Base-by-base conservation (phyloP, 176 grass and related monocot genomes). In the Zoysia japonica region DNA sequence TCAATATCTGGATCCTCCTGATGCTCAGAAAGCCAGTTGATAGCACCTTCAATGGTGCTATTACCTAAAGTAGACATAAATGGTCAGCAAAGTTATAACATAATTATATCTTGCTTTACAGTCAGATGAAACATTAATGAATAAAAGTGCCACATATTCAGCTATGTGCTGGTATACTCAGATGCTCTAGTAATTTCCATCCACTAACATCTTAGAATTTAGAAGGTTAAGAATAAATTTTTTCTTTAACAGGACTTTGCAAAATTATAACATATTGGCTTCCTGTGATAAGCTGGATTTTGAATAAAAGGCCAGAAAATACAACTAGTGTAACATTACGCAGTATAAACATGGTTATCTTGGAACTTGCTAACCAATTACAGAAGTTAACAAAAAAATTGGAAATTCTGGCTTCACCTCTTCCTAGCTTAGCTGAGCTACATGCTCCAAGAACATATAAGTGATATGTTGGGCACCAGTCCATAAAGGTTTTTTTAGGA, bases 21-120 rank as follows among this genome's bases (percentile, higher is more conserved):
- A 75, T 99, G 96, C 87, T 91, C 96, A 61, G 96, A 93, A 82
- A 99, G 86, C 96, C 96, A 99, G 62, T 96, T 96, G 74, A 99
- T 93, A 47, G 92, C 96, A 84, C 85, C 90, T 83, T 99, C 96
- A 14, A 99, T 89, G 87, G 87, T 96, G 90, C 88, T 96, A 89
- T 99, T 99, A 79, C 96, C 92, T 99, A 68, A n/a, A 80, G 44
- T 68, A 87, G 12, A 89, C 71, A 62, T 67, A 80, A 10, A 68
- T 53, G 12, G 16, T 61, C 43, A 74, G 9, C 4, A n/a, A 79
- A 79, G 68, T 43, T 63, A 46, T 35, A 82, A 73, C 4, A 80
- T 12, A 16, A 47, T 53, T 68, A 6, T 42, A 47, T 72, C 44
- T 73, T 61, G 61, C 3, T 13, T 83, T 43, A 39, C 39, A 75